A percentile compares a stretch with the other conserved stretches of the same genome.
Evolutionary conservation across 345 rosid species (phyloP).

Genomic region (Luvunga scandens): DNA sequence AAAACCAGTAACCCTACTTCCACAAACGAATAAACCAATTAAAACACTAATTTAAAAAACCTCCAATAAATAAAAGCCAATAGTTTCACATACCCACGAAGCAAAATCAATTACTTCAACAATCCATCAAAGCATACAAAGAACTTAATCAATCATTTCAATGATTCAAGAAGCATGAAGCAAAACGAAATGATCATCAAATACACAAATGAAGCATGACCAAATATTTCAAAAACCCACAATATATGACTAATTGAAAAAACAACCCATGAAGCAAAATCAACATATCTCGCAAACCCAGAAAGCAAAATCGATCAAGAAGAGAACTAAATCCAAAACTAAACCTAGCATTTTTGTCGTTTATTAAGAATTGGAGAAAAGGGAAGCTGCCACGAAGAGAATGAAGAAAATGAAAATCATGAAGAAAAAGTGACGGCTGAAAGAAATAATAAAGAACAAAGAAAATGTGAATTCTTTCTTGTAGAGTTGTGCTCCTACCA

Average conservation of each 20-base stretch:
- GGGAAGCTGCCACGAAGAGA: not conserved
- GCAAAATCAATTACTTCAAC: constrained; percentile 12
- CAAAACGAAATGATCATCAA: constrained; percentile 3
- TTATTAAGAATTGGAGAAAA: not conserved
- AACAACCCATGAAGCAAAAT: not conserved
- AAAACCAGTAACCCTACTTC: not conserved
- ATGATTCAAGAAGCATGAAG: constrained; percentile 15
- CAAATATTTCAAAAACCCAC: not conserved
- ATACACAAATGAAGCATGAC: constrained; percentile 5
- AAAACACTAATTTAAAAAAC: constrained; percentile 4
- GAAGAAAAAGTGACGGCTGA: not conserved
- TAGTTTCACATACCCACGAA: constrained; percentile 2
- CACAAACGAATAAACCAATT: not conserved
- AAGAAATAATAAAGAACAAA: not conserved
- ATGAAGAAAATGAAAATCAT: not conserved
- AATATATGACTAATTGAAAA: no score
- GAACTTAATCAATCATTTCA: constrained; percentile 8
- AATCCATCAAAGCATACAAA: constrained; percentile 2
- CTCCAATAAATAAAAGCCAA: constrained; percentile 5
- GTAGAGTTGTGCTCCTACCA: not conserved
- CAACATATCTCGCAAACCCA: not conserved
- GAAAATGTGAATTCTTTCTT: not conserved
- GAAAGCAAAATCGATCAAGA: constrained; percentile 7
- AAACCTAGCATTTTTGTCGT: not conserved
- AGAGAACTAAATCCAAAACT: not conserved